A percentile compares a stretch with the other conserved stretches of the same genome.
Conservation (phyloP, 1,284 basidiomycete species). For the Naganishia sp. region DNA sequence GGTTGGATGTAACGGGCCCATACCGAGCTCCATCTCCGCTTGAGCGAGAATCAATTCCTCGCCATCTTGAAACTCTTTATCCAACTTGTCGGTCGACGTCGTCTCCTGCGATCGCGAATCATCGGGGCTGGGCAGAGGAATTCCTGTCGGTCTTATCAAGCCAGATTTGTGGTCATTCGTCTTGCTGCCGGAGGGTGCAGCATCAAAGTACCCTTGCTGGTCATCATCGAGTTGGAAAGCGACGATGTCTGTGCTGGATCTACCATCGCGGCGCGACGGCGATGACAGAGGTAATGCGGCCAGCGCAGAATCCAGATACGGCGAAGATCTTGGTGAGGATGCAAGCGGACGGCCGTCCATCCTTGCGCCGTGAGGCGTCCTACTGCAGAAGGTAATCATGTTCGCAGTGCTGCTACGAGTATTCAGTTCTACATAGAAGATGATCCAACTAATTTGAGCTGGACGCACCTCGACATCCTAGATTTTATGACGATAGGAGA, state of each 20-base stretch:
- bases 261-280: slow-evolving; percentile 7
- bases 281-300: neutral
- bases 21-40: slow-evolving; percentile 11
- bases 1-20: too few relatives aligned
- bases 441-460: slow-evolving; percentile 1
- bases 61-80: slow-evolving; percentile 14
- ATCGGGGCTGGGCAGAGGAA: slow-evolving; percentile 9
- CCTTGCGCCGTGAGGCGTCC: neutral
- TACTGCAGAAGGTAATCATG: neutral
- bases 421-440: neutral
- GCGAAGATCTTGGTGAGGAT: slow-evolving; percentile 10
- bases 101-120: slow-evolving; percentile 19
- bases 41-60: slow-evolving; percentile 11
- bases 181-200: neutral
- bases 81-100: slow-evolving; percentile 23
- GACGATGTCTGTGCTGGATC: slow-evolving; percentile 24
- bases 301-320: slow-evolving; percentile 1
- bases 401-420: neutral
- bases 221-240: slow-evolving; percentile 7
- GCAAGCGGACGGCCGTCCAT: neutral
- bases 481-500: neutral
- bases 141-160: slow-evolving; percentile 7
- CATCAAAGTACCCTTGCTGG: slow-evolving; percentile 6
- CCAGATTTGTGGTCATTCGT: neutral
- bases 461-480: neutral